phyloP scores from a whole-genome alignment of 306 rosid species.

The Hippophae tibetana region DNA sequence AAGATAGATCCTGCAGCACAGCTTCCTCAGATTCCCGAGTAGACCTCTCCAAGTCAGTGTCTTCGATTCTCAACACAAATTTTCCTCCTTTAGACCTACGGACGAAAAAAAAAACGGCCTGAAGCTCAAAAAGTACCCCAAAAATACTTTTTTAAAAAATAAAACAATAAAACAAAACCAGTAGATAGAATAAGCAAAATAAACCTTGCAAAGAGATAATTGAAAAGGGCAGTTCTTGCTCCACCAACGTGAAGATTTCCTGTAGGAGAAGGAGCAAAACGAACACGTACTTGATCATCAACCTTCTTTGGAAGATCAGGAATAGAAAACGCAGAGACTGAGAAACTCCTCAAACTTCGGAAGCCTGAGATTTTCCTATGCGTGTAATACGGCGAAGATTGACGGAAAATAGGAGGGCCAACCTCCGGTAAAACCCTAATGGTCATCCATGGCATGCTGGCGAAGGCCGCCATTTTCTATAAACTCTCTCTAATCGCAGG shows the following conservation, averaged over 20 bases:
- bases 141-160: neutral
- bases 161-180: neutral
- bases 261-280: conserved; percentile 94
- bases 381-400: conserved; percentile 18
- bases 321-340: conserved; percentile 43
- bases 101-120: neutral
- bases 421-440: conserved; percentile 22
- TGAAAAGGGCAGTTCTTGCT: conserved; percentile 87
- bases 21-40: conserved; percentile 84
- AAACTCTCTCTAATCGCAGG: neutral
- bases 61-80: conserved; percentile 87
- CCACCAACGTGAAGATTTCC: conserved; percentile 99
- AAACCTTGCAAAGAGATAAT: conserved; percentile 68
- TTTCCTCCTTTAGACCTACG: conserved; percentile 82
- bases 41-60: conserved; percentile 97
- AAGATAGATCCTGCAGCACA: conserved; percentile 67
- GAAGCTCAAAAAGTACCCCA: neutral
- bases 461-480: conserved; percentile 33
- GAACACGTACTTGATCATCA: conserved; percentile 59
- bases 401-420: conserved; percentile 34
- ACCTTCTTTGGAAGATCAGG: conserved; percentile 11
- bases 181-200: neutral
- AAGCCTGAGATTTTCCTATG: conserved; percentile 14
- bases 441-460: conserved; percentile 43
- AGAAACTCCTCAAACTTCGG: conserved; percentile 30